Evolutionary conservation across 2,329 filamentous ascomycete genomes (phyloP).

Genomic region (Hypoxylon sp.): DNA sequence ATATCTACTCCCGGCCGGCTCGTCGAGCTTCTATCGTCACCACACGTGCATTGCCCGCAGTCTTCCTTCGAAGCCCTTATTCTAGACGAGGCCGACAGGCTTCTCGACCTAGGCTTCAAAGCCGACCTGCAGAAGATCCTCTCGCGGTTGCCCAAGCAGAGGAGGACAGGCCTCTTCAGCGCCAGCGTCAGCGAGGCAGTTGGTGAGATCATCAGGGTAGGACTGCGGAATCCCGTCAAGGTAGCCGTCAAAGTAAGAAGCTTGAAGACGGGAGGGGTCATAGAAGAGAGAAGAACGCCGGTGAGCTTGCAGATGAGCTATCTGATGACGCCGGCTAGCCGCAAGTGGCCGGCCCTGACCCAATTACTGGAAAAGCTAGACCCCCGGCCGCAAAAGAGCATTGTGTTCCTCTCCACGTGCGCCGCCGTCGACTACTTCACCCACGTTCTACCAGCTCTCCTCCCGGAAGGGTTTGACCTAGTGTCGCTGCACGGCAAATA

Average conservation of each 20-base stretch:
- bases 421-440: slow-evolving; percentile 95
- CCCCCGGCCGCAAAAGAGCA: slow-evolving; percentile 81
- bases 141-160: slow-evolving; percentile 85
- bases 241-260: slow-evolving; percentile 92
- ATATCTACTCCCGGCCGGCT: slow-evolving; percentile 91
- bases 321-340: slow-evolving; percentile 74
- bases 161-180: slow-evolving; percentile 91
- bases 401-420: slow-evolving; percentile 93
- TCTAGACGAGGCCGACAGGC: slow-evolving; percentile 90
- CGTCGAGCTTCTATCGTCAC: slow-evolving; percentile 84
- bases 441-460: slow-evolving; percentile 74
- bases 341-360: slow-evolving; percentile 79
- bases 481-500: slow-evolving; percentile 93
- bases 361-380: slow-evolving; percentile 74
- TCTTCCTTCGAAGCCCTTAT: slow-evolving; percentile 92
- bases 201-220: slow-evolving; percentile 89
- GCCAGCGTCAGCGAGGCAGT: slow-evolving; percentile 96
- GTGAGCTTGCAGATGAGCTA: slow-evolving; percentile 94
- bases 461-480: slow-evolving; percentile 73
- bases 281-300: slow-evolving; percentile 86
- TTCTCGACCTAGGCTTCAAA: slow-evolving; percentile 94
- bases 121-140: slow-evolving; percentile 88
- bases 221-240: slow-evolving; percentile 91
- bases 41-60: slow-evolving; percentile 85
- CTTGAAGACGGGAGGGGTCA: slow-evolving; percentile 66